Evolutionary conservation across 805 yeast species (phyloP), one percentile per base, ranked within the genome.

Genomic region (Yarrowia sp.): DNA sequence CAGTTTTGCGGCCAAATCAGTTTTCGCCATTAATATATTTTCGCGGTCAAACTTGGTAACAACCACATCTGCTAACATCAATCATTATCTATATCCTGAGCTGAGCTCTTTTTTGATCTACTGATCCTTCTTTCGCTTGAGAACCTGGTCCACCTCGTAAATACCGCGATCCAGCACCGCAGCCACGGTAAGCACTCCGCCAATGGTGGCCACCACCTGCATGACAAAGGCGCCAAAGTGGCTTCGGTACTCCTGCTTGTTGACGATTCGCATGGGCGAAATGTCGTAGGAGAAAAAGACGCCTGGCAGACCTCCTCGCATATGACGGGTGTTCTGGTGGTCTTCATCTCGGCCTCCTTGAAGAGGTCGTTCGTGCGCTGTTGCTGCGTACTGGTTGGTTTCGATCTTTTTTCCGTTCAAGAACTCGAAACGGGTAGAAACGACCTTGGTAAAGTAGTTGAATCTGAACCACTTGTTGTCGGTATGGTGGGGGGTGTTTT

Each of bases 131-230:
- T 89, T 88, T 21, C 85, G 83, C 71, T 82, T 80, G 32, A 92
- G 75, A 14, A 87, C 90, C 75, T 84, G 85, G 73, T 92, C 92
- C 1, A 97, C 97, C 12, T 90, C 93, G 84, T 90, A 92, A 4
- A 92, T 88, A 2, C 96, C 86, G 66, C 91, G 83, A 75, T 95
- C 99, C 52, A 92, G 75, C 38, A 92, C 84, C 0, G 97, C 88
- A 10, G 96, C 98, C 28, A 93, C 92, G 28, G 97, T 92, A 66
- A 95, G 79, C 11, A 95, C 92, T 54, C 98, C 98, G 10, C 98
- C 98, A 43, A 93, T 82, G 8, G 96, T 90, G 65, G 97, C 88
- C 69, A 95, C 85, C 28, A 89, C 90, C 36, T 92, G 91, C 66
- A 92, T 78, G 26, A 91, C 71, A 73, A 92, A 92, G 1, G 92